Percentiles rank a stretch among this genome's conserved stretches.
These are phyloP conservation scores for Colletotrichum plurivorum DNA, from an alignment of 2,329 filamentous ascomycete species.

Conservation along the genomic window DNA sequence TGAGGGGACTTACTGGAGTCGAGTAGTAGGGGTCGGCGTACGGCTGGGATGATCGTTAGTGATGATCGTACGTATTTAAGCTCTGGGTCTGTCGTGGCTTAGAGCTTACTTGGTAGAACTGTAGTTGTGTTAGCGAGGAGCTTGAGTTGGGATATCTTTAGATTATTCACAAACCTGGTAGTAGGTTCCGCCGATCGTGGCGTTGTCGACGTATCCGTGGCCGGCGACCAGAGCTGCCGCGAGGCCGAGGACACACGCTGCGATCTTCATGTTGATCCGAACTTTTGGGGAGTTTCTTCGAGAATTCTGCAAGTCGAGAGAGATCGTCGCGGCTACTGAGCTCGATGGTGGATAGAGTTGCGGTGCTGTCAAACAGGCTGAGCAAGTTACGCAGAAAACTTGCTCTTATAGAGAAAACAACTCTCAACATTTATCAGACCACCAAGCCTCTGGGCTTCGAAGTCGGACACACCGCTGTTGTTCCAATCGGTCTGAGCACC, in stretches of 20 bases:
- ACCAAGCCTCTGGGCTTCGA: neutral
- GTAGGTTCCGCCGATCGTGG: conserved; percentile 57
- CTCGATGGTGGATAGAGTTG: neutral
- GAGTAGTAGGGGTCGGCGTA: conserved; percentile 44
- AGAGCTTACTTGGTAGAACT: conserved; percentile 51
- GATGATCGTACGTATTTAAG: neutral
- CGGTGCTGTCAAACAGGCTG: neutral
- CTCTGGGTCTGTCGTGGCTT: neutral
- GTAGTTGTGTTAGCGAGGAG: conserved; percentile 21
- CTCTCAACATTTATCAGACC: neutral
- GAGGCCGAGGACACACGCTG: conserved; percentile 40
- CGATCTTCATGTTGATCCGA: conserved; percentile 19
- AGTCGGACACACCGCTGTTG: neutral
- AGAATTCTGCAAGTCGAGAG: neutral
- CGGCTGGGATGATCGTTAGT: conserved; percentile 20
- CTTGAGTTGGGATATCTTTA: fast-evolving
- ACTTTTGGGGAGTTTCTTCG: neutral
- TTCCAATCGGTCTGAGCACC: neutral
- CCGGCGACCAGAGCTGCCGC: conserved; percentile 60
- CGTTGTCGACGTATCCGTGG: conserved; percentile 64
- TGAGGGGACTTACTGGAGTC: neutral
- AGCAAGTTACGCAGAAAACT: conserved; percentile 1
- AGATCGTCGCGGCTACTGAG: neutral
- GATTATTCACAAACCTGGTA: conserved; percentile 48
- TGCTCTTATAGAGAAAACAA: conserved; percentile 12